Evolutionary conservation across 108 stramenopile genomes (phyloP).

Genomic region (Chaetoceros tenuissimus): DNA sequence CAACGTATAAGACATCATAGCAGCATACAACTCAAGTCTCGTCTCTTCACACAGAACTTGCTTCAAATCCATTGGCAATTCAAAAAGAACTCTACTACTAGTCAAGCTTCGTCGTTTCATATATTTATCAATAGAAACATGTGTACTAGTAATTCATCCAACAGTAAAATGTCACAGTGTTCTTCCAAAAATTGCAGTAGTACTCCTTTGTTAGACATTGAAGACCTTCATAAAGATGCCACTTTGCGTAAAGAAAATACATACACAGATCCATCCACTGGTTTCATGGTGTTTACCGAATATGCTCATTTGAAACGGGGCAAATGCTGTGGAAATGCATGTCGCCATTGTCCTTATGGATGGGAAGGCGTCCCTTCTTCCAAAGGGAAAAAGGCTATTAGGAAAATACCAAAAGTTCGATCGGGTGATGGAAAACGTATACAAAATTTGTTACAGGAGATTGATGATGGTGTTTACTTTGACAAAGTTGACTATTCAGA

Average conservation of each 20-base stretch:
- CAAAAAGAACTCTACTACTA: too few species aligned
- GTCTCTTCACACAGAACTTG: too few species aligned
- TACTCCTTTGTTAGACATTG: conserved; percentile 41
- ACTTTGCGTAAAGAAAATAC: conserved; percentile 38
- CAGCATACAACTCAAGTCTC: too few species aligned
- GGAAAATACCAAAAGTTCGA: conserved; percentile 20
- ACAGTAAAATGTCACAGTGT: too few species aligned
- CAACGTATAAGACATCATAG: too few species aligned
- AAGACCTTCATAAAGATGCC: conserved; percentile 59
- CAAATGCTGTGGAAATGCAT: conserved; percentile 82
- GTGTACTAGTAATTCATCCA: too few species aligned
- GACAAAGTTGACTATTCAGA: conserved; percentile 3
- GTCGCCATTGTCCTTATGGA: conserved; percentile 92
- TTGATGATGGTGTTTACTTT: conserved; percentile 30
- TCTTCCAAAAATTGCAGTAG: neutral
- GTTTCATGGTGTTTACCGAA: conserved; percentile 86
- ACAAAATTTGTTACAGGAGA: conserved; percentile 12
- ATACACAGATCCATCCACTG: conserved; percentile 84
- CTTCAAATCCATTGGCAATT: too few species aligned
- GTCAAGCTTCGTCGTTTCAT: too few species aligned
- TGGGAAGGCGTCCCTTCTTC: conserved; percentile 55
- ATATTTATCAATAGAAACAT: too few species aligned
- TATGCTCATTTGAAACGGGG: conserved; percentile 70
- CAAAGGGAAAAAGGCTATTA: neutral
- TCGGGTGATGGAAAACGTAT: conserved; percentile 42